Percentiles rank a stretch among this genome's conserved stretches.
These are phyloP conservation scores for Chaetoceros tenuissimus DNA, from an alignment of 108 stramenopile species.

Conservation along the genomic window DNA sequence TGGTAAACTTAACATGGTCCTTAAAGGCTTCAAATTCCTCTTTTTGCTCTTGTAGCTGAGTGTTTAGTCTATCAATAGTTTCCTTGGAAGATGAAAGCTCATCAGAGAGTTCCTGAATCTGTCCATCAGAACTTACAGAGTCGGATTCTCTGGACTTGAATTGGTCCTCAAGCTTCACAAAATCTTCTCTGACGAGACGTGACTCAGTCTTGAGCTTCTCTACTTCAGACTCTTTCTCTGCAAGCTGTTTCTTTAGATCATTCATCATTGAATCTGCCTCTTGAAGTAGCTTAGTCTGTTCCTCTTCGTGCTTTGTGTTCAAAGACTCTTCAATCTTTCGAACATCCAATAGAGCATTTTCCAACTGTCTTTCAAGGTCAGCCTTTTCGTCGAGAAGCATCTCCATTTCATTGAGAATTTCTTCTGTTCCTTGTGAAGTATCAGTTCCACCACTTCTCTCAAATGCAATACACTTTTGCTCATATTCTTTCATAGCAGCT, in stretches of 20 bases:
- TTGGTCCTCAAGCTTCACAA: background rate
- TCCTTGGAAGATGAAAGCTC: background rate
- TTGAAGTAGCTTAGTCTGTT: background rate
- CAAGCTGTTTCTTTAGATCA: background rate
- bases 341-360: background rate
- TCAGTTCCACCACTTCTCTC: background rate
- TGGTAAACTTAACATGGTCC: background rate
- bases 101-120: background rate
- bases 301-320: background rate
- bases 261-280: background rate
- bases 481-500: background rate
- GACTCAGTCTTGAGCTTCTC: background rate
- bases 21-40: background rate
- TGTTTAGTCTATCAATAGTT: background rate
- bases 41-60: background rate
- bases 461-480: background rate
- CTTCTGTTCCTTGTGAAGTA: background rate
- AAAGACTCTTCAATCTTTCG: background rate
- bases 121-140: background rate
- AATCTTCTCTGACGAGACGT: background rate
- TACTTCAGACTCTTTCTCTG: background rate
- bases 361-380: background rate
- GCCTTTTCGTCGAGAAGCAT: constrained; percentile 3
- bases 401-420: constrained; percentile 5
- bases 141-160: background rate